A percentile compares a stretch with the other conserved stretches of the same genome.
These are phyloP conservation scores for Striga hermonthica DNA, from an alignment of 305 asterid genomes.

Conservation along the genomic window DNA sequence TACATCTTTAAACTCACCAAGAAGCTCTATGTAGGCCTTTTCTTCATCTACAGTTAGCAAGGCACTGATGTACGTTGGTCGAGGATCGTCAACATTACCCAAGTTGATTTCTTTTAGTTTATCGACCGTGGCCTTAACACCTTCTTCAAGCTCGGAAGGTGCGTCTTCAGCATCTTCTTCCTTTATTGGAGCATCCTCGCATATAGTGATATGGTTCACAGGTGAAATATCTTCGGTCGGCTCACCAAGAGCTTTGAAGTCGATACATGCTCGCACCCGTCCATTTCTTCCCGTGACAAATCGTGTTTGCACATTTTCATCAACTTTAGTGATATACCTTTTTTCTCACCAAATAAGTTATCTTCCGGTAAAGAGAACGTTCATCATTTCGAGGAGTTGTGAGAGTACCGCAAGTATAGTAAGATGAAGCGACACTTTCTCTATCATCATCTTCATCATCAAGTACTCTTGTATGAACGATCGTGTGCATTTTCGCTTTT, in stretches of 20 bases:
- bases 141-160: constrained; percentile 6
- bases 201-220: neutral
- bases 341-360: too few species aligned
- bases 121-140: neutral
- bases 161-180: constrained; percentile 12
- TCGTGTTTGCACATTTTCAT: too few species aligned
- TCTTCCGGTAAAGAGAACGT: too few species aligned
- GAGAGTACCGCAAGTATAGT: neutral
- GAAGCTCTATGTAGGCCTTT: too few species aligned
- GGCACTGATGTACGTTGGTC: neutral
- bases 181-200: neutral
- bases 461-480: neutral
- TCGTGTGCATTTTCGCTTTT: neutral
- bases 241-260: too few species aligned
- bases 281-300: too few species aligned
- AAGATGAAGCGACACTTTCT: neutral
- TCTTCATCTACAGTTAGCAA: too few species aligned
- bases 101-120: neutral
- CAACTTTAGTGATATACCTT: too few species aligned
- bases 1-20: too few species aligned
- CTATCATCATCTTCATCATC: neutral
- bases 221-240: too few species aligned
- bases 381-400: too few species aligned
- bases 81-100: neutral
- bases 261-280: too few species aligned